Evolutionary conservation across 1,139 yeast genomes (phyloP).

Genomic region (Blastobotrys buckinghamii): DNA sequence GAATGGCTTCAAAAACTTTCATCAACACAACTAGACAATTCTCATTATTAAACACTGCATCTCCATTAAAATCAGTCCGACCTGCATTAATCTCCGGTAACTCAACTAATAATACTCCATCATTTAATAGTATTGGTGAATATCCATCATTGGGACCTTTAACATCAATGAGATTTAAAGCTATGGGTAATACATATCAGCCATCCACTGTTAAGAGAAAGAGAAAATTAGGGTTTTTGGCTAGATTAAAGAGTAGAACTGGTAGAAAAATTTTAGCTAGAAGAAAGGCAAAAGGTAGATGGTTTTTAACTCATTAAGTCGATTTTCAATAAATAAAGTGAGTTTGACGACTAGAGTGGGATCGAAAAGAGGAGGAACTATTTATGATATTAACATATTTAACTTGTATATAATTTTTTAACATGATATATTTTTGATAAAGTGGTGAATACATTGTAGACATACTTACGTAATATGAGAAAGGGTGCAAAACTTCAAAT

Average conservation of each 20-base stretch:
- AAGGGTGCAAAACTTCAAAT: no score
- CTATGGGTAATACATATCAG: conserved; percentile 92
- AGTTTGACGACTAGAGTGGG: no score
- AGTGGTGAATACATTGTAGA: no score
- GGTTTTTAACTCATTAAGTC: conserved; percentile 75
- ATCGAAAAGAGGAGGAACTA: no score
- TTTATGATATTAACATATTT: neutral
- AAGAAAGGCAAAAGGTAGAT: conserved; percentile 85
- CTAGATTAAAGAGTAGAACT: conserved; percentile 70
- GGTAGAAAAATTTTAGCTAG: conserved; percentile 77
- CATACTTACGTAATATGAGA: no score
- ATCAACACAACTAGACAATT: neutral
- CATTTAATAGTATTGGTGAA: conserved; percentile 14
- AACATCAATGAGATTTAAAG: conserved; percentile 54
- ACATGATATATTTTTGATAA: no score
- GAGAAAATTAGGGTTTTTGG: conserved; percentile 84
- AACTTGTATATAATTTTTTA: neutral
- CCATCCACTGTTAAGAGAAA: conserved; percentile 89
- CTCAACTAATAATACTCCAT: conserved; percentile 7
- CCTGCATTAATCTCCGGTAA: neutral
- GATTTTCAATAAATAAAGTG: no score
- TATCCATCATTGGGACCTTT: conserved; percentile 11
- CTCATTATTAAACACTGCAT: neutral
- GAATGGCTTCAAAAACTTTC: neutral
- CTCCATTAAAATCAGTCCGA: conserved; percentile 6